A percentile compares a stretch with the other conserved stretches of the same genome.
Evolutionary conservation across 192 early-diverging fungal genomes (phyloP).

Genomic region (Linnemannia schmuckeri): DNA sequence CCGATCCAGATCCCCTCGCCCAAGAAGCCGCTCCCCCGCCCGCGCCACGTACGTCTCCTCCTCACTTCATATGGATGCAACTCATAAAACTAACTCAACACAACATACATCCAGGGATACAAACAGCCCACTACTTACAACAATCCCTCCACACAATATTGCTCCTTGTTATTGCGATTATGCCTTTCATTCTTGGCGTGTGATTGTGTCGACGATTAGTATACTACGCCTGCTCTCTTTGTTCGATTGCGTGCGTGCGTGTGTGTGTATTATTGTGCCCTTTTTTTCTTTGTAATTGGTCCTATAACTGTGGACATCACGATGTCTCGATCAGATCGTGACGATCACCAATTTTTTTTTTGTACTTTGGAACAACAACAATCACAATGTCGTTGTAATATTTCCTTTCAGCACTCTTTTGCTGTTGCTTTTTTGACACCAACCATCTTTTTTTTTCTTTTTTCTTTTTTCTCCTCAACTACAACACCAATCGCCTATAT

Average conservation of each 20-base stretch:
- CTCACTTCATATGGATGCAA: neutral
- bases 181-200: neutral
- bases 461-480: neutral
- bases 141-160: too few relatives aligned
- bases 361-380: neutral
- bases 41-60: conserved; percentile 36
- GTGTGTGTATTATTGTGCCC: neutral
- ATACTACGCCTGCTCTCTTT: neutral
- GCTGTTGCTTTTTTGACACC: conserved; percentile 11
- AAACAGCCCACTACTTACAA: neutral
- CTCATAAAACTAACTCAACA: neutral
- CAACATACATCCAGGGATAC: neutral
- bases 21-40: conserved; percentile 50
- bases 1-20: conserved; percentile 51
- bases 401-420: neutral
- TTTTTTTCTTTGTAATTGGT: neutral
- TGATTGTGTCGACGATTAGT: neutral
- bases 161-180: neutral
- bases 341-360: neutral
- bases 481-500: neutral
- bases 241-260: conserved; percentile 4
- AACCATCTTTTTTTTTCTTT: conserved; percentile 13
- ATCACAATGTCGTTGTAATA: neutral
- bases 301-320: neutral
- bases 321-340: neutral